Conservation (phyloP, 768 basidiomycete genomes). For the Podaxis sp. region DNA sequence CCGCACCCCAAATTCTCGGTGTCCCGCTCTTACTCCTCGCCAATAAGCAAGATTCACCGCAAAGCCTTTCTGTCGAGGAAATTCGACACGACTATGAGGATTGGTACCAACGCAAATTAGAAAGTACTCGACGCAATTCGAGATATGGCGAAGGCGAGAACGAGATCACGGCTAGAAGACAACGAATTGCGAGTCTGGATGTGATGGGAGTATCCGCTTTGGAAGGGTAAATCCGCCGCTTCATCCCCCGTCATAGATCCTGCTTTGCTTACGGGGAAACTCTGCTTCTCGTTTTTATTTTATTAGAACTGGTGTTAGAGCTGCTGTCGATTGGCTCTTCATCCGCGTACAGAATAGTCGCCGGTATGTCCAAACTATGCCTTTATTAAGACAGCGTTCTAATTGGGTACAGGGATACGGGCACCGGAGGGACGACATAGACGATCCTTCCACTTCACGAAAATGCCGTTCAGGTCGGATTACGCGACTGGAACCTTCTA, state of each 20-base stretch:
- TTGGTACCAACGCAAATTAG: constrained; percentile 77
- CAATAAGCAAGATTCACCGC: constrained; percentile 91
- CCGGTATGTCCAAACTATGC: constrained; percentile 39
- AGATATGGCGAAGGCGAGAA: constrained; percentile 48
- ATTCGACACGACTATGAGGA: constrained; percentile 88
- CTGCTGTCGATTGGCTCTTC: constrained; percentile 94
- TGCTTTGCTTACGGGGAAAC: constrained; percentile 2
- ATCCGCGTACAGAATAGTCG: constrained; percentile 90
- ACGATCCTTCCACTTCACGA: not conserved
- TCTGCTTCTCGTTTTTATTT: not conserved
- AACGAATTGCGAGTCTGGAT: constrained; percentile 73
- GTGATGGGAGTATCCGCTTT: constrained; percentile 91
- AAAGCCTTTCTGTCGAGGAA: constrained; percentile 83
- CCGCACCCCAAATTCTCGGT: constrained; percentile 85
- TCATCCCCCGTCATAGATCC: not conserved
- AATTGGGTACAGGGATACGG: constrained; percentile 6
- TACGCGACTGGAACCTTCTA: not conserved
- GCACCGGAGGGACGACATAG: constrained; percentile 7
- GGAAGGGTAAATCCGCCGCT: constrained; percentile 65
- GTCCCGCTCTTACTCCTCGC: constrained; percentile 90
- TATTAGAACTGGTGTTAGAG: constrained; percentile 79
- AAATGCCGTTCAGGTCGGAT: not conserved
- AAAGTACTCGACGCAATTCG: constrained; percentile 57
- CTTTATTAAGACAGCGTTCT: not conserved
- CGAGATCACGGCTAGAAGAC: constrained; percentile 43